Base-by-base conservation (phyloP, 768 basidiomycete genomes). In the Crepidotus variabilis region DNA sequence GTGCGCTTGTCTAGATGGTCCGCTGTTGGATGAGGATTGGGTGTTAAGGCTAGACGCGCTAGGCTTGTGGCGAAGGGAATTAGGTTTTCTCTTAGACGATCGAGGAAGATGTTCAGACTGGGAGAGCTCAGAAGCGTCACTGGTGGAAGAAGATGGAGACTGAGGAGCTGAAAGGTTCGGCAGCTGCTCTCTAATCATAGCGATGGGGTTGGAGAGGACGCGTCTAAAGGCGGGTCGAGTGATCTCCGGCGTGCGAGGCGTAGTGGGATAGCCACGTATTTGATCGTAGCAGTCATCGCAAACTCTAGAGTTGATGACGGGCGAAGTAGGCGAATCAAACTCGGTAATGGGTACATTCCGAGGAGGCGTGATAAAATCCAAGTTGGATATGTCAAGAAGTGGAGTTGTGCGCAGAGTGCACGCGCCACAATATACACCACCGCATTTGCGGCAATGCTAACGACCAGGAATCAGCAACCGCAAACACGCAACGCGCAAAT, bases 391-490 rank as follows among this genome's bases (percentile, higher is more conserved):
- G 65, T 92, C 90, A 53, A 92, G 79, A 3, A 92, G 82, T 11
- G 80, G 73, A 0, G 86, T 90, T 6, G 75, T 65, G 54, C 80
- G 80, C 6, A 79, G 72, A 1, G 84, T 80, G 67, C 90, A 92
- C 6, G 78, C 69, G 49, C 69, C 68, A 71, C 90, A 92, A 67
- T 85, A 91, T 28, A 92, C 73, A 59, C 88, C 88, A 50, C 90
- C 90, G 61, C 90, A 92, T 67, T 91, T 92, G 68, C 90, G 82
- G 70, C 90, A 92, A 58, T 92, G 90, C 86, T 88, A 65, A 50
- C 52, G 54, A 59, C 56, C 64, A 60, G 63, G 63, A 59, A 70
- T 63, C 18, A 47, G 56, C 50, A 16, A 54, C 32, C n/a, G 55
- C 28, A 33, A 51, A n/a, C n/a, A n/a, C n/a, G n/a, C n/a, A n/a